Evolutionary conservation across 352 stramenopile species (phyloP).

Genomic region (Phytophthora agathidicida): DNA sequence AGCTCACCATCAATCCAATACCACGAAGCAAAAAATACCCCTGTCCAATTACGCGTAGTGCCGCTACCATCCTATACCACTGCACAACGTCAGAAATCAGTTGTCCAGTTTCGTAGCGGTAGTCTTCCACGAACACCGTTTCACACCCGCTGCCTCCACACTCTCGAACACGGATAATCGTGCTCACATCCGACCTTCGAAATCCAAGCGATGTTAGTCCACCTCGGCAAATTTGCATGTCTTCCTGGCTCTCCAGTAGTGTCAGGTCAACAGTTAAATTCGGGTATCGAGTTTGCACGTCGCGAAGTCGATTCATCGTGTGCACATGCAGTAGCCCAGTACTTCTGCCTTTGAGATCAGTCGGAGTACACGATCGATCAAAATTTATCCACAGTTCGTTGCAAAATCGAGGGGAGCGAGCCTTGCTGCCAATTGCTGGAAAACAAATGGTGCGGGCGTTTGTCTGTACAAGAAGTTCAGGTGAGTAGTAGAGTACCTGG

Average conservation of each 20-base stretch:
- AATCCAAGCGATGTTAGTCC: slow-evolving; percentile 22
- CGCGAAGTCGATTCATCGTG: slow-evolving; percentile 22
- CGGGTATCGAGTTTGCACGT: slow-evolving; percentile 16
- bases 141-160: slow-evolving; percentile 28
- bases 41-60: slow-evolving; percentile 39
- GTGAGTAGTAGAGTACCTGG: slow-evolving; percentile 39
- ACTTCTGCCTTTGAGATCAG: slow-evolving; percentile 3
- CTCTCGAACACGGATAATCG: slow-evolving; percentile 28
- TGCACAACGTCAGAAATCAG: slow-evolving; percentile 31
- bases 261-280: slow-evolving; percentile 29
- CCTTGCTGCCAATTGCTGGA: not conserved
- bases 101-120: slow-evolving; percentile 40
- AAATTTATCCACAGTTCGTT: slow-evolving; percentile 35
- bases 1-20: slow-evolving; percentile 29
- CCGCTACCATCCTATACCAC: slow-evolving; percentile 38
- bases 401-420: slow-evolving; percentile 17
- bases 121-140: slow-evolving; percentile 50
- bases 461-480: slow-evolving; percentile 12
- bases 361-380: slow-evolving; percentile 18
- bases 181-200: slow-evolving; percentile 22
- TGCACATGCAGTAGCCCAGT: slow-evolving; percentile 22
- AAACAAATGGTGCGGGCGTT: slow-evolving; percentile 27
- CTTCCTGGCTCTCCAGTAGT: slow-evolving; percentile 32
- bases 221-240: slow-evolving; percentile 27
- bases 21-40: slow-evolving; percentile 45